These are phyloP conservation scores for Noccaea caerulescens DNA, from an alignment of 345 rosid genomes.

Conservation along the genomic window DNA sequence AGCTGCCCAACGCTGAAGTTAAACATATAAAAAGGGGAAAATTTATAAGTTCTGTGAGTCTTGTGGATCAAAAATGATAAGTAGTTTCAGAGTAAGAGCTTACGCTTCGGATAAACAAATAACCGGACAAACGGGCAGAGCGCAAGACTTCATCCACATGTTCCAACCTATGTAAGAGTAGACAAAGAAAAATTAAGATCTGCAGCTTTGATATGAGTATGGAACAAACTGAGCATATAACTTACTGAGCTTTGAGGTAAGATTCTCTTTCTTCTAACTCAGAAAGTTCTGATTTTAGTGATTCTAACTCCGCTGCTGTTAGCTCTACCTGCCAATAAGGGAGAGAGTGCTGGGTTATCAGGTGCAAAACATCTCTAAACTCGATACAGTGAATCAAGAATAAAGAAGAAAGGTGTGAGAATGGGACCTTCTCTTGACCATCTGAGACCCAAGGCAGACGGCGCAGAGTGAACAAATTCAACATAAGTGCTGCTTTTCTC, in stretches of 20 bases:
- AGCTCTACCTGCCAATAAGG: slow-evolving; percentile 62
- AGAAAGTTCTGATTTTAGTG: slow-evolving; percentile 77
- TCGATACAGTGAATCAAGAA: background rate
- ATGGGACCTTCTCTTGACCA: slow-evolving; percentile 77
- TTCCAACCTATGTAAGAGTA: slow-evolving; percentile 62
- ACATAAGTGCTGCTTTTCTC: slow-evolving; percentile 65
- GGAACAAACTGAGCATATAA: slow-evolving; percentile 16
- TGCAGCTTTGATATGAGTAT: background rate
- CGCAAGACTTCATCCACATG: slow-evolving; percentile 89
- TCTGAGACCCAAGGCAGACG: slow-evolving; percentile 78
- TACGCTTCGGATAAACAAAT: slow-evolving; percentile 84
- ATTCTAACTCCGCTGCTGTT: slow-evolving; percentile 72
- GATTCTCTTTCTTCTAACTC: slow-evolving; percentile 91
- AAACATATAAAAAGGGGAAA: background rate
- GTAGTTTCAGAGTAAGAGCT: slow-evolving; percentile 12
- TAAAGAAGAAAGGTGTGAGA: slow-evolving; percentile 16
- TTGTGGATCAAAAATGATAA: slow-evolving; percentile 22
- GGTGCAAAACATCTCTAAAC: background rate
- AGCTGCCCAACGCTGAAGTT: slow-evolving; percentile 88
- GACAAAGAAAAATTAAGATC: slow-evolving; percentile 13
- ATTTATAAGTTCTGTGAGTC: background rate
- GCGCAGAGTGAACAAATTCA: slow-evolving; percentile 71
- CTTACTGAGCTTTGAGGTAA: slow-evolving; percentile 89
- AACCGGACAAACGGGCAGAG: slow-evolving; percentile 87
- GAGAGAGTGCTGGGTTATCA: slow-evolving; percentile 25